Conservation (phyloP, 2,329 filamentous ascomycete species). For the Trichoderma oligosporum region DNA sequence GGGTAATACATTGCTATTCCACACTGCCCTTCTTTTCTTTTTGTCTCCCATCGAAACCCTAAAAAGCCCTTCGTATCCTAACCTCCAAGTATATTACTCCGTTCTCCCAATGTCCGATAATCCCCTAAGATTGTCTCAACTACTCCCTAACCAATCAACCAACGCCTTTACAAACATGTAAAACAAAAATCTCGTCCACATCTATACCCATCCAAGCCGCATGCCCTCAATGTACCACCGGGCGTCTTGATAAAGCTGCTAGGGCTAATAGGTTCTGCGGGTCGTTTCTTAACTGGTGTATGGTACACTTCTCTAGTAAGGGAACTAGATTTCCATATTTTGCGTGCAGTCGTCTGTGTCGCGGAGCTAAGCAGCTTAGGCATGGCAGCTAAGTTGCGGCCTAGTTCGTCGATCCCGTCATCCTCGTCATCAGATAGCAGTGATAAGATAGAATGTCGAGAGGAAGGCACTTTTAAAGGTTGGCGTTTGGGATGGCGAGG, state of each 20-base stretch:
- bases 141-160: neutral
- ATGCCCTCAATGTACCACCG: slow-evolving; percentile 47
- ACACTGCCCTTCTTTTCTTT: neutral
- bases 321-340: slow-evolving; percentile 29
- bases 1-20: slow-evolving; percentile 25
- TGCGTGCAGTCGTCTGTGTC: slow-evolving; percentile 24
- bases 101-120: neutral
- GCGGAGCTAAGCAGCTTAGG: slow-evolving; percentile 22
- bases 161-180: slow-evolving; percentile 41
- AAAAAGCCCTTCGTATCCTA: no score
- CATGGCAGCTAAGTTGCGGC: slow-evolving; percentile 15
- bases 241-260: slow-evolving; percentile 42
- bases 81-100: neutral
- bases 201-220: slow-evolving; percentile 53
- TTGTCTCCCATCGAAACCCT: no score
- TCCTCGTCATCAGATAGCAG: slow-evolving; percentile 38
- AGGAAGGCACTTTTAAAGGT: slow-evolving; percentile 28
- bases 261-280: slow-evolving; percentile 23
- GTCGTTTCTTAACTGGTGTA: slow-evolving; percentile 28
- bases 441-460: slow-evolving; percentile 40
- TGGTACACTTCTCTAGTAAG: slow-evolving; percentile 30
- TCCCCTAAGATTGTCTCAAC: neutral
- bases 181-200: slow-evolving; percentile 60
- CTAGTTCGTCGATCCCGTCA: slow-evolving; percentile 35
- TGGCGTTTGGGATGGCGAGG: slow-evolving; percentile 26